Evolutionary conservation across 140 eudicot species (phyloP), one percentile per base, ranked within the genome.

Genomic region (Stevia rebaudiana): DNA sequence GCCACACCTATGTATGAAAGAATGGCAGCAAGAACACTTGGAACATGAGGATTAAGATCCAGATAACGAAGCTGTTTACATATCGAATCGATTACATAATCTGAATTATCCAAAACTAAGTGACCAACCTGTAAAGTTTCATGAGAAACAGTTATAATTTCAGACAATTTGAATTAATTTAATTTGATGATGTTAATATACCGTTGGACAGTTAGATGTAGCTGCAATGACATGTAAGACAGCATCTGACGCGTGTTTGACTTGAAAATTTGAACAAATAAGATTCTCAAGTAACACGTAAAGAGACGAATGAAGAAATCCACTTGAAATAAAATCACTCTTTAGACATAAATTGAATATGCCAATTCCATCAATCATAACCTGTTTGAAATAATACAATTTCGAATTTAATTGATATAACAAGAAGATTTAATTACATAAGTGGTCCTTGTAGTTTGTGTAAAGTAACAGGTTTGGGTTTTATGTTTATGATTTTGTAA

Each of bases 11-110:
- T 81, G 69, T 80, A 88, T 60, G 98, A 88, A 50, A 91, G 86
- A 86, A 91, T 77, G 48, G 95, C 95, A 8, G 96, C 84, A 18
- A 91, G 92, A 69, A 91, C 92, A 46, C 74, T 70, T 55, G 98
- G 98, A 58, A 91, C 90, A 47, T 91, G 89, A 67, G 96, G 96
- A 74, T 87, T 91, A 61, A 84, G 86, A 79, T 91, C 98, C 71
- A 91, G 75, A 80, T 87, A 94, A 52, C 98, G 95, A 76, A 91
- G 83, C 79, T 91, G 96, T 53, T 84, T 80, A 46, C 95, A 91
- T 66, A 91, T 58, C 13, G 94, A 83, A 71, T 91, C 98, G 21
- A 91, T 87, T 16, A 91, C 80, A 48, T 91, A 91, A 76, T 91
- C 98, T 24, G 98, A 78, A 84, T 91, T 91, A 69, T 76, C 89